Evolutionary conservation across 2,329 filamentous ascomycete genomes (phyloP).

Genomic region (Lachnellula suecica): DNA sequence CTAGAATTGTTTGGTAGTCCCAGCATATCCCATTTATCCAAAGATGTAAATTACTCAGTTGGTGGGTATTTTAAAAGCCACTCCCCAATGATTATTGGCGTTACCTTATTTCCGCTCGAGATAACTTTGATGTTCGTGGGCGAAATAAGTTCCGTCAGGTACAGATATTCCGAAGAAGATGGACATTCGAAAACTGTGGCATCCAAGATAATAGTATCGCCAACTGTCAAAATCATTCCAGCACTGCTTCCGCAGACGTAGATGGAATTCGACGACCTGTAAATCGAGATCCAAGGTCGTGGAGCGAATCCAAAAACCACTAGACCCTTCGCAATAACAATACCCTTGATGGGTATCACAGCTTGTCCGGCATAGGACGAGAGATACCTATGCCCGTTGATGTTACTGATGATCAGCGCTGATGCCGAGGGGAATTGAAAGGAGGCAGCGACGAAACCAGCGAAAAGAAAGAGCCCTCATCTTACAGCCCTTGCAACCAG

Average conservation of each 20-base stretch:
- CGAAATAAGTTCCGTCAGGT: constrained; percentile 60
- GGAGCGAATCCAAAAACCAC: constrained; percentile 65
- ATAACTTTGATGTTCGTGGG: constrained; percentile 53
- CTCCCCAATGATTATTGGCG: constrained; percentile 59
- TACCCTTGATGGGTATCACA: constrained; percentile 59
- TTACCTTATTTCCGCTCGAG: constrained; percentile 53
- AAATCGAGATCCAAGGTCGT: constrained; percentile 53
- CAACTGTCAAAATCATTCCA: constrained; percentile 53
- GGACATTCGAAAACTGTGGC: constrained; percentile 59
- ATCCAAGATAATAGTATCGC: constrained; percentile 60
- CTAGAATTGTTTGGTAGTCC: constrained; percentile 61
- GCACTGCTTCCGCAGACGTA: constrained; percentile 60
- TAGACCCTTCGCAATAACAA: constrained; percentile 63
- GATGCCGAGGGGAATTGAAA: background rate
- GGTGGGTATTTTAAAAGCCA: constrained; percentile 55
- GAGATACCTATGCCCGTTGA: constrained; percentile 65
- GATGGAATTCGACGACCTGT: constrained; percentile 60
- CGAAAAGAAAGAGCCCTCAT: background rate
- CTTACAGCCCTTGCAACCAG: background rate
- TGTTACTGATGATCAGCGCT: constrained; percentile 53
- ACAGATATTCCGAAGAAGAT: constrained; percentile 48
- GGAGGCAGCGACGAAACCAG: background rate
- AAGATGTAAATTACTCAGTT: constrained; percentile 56
- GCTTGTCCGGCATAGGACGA: constrained; percentile 57
- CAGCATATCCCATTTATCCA: constrained; percentile 67